Conservation (phyloP, 768 basidiomycete genomes). For the Exidia glandulosa region DNA sequence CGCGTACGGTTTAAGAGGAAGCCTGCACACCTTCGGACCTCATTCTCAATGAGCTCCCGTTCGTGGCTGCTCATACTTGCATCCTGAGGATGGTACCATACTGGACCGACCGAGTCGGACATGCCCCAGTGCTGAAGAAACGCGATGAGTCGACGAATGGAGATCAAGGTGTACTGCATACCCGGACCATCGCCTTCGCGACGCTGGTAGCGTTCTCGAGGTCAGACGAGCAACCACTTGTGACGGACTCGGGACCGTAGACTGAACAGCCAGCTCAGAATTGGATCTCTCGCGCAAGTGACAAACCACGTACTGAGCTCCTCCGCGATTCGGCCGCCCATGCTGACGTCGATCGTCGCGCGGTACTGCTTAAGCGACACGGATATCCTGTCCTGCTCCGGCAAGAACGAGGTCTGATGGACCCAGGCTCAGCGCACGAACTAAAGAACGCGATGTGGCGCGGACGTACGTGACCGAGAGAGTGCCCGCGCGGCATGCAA, state of each 20-base stretch:
- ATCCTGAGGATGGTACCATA: constrained; percentile 66
- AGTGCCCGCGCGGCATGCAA: constrained; percentile 91
- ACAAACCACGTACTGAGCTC: constrained; percentile 51
- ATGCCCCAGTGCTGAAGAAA: constrained; percentile 58
- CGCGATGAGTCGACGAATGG: constrained; percentile 41
- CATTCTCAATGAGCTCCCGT: constrained; percentile 77
- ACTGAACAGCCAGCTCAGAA: constrained; percentile 34
- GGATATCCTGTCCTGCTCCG: constrained; percentile 66
- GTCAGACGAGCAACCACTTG: constrained; percentile 88
- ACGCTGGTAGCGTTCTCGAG: constrained; percentile 68
- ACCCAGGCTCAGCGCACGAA: background rate
- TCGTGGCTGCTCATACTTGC: constrained; percentile 62
- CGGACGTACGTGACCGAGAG: constrained; percentile 71
- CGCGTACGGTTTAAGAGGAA: background rate
- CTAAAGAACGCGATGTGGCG: background rate
- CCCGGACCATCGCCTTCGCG: constrained; percentile 84
- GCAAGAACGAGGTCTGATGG: constrained; percentile 55
- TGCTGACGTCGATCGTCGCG: constrained; percentile 78
- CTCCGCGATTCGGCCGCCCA: constrained; percentile 94
- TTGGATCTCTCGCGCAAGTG: constrained; percentile 11
- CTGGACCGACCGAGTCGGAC: constrained; percentile 69
- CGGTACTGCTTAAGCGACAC: constrained; percentile 63
- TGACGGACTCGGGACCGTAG: constrained; percentile 78
- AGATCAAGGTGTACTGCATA: constrained; percentile 22
- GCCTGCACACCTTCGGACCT: constrained; percentile 73